A percentile compares a stretch with the other conserved stretches of the same genome.
Evolutionary conservation across 169 alveolate species (phyloP).

Genomic region (Eimeria mitis): DNA sequence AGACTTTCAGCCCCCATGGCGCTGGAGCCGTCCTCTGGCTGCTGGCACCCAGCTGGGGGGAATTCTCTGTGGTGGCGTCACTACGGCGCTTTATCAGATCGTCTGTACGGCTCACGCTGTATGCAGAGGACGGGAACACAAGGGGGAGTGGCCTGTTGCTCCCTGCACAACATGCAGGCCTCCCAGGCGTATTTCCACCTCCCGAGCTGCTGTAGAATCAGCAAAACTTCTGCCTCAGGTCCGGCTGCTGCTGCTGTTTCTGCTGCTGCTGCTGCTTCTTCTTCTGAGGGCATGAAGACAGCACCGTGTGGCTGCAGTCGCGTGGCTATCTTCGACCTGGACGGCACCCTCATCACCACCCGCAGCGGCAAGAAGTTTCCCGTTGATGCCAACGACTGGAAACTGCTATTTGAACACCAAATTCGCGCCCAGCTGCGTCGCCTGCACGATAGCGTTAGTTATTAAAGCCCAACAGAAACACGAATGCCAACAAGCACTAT

Average conservation of each 20-base stretch:
- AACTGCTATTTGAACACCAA: slow-evolving; percentile 11
- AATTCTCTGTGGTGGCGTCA: slow-evolving; percentile 56
- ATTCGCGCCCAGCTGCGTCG: slow-evolving; percentile 16
- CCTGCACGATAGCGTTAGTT: slow-evolving; percentile 31
- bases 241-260: not conserved
- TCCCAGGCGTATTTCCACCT: slow-evolving; percentile 30
- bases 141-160: slow-evolving; percentile 6
- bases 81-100: slow-evolving; percentile 3
- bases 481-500: not conserved
- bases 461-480: not conserved
- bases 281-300: not conserved
- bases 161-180: slow-evolving; percentile 51
- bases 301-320: slow-evolving; percentile 53
- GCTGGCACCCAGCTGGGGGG: slow-evolving; percentile 65
- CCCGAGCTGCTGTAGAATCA: slow-evolving; percentile 42
- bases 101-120: not conserved
- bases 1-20: not conserved
- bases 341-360: slow-evolving; percentile 83
- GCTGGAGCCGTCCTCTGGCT: slow-evolving; percentile 6
- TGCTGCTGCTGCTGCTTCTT: not conserved
- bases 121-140: not conserved
- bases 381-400: slow-evolving; percentile 69
- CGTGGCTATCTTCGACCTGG: slow-evolving; percentile 80
- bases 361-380: slow-evolving; percentile 82
- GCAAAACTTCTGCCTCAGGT: not conserved